Evolutionary conservation across 345 rosid genomes (phyloP).

Genomic region (Angophora floribunda): DNA sequence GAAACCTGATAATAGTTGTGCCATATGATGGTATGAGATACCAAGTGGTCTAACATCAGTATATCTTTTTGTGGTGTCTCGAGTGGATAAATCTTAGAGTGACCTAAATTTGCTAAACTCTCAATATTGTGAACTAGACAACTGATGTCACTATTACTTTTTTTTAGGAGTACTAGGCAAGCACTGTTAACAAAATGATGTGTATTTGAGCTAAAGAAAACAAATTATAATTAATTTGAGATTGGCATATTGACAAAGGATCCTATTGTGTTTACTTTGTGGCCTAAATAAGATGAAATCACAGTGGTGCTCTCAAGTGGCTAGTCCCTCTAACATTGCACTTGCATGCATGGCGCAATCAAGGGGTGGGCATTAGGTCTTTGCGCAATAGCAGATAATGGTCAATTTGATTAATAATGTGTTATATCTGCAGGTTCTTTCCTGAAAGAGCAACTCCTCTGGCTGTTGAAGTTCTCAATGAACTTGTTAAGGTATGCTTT

Average conservation of each 20-base stretch:
- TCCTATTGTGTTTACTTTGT: neutral
- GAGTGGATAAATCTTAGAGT: neutral
- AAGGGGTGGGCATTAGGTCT: neutral
- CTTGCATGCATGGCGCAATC: neutral
- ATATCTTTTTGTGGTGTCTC: neutral
- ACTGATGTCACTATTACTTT: neutral
- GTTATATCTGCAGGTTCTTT: conserved; percentile 53
- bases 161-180: neutral
- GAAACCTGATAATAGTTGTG: neutral
- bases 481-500: conserved; percentile 53
- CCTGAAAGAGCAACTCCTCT: conserved; percentile 69
- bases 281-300: neutral
- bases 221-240: neutral
- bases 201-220: neutral
- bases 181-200: neutral
- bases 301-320: neutral
- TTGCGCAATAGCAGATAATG: neutral
- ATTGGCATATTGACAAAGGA: neutral
- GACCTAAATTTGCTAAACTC: neutral
- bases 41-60: neutral
- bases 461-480: conserved; percentile 51
- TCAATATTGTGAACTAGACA: neutral
- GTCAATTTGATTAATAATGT: neutral
- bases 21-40: neutral
- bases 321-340: neutral